Evolutionary conservation across 345 rosid species (phyloP).

Genomic region (Brassica nigra): DNA sequence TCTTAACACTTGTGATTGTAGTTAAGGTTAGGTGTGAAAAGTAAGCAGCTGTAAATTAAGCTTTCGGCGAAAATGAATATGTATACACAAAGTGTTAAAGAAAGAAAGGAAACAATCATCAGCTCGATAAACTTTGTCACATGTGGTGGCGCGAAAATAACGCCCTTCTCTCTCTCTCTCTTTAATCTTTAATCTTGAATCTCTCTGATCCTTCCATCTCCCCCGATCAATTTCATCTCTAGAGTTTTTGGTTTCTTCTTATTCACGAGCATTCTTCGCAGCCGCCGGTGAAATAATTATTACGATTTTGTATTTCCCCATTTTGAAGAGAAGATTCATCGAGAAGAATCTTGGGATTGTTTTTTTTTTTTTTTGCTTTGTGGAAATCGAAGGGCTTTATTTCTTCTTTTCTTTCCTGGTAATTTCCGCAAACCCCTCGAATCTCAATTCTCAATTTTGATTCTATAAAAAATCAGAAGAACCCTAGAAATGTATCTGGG

Average conservation of each 20-base stretch:
- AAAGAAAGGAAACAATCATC: background rate
- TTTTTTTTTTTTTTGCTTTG: too few relatives aligned
- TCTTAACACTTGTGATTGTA: slow-evolving; percentile 18
- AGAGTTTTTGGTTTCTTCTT: slow-evolving; percentile 28
- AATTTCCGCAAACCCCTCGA: background rate
- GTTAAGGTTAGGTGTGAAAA: slow-evolving; percentile 13
- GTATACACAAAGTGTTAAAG: background rate
- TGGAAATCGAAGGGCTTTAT: background rate
- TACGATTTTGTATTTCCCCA: background rate
- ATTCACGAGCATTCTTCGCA: too few relatives aligned
- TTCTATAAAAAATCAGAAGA: too few relatives aligned
- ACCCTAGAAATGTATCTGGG: too few relatives aligned
- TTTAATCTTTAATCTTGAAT: background rate
- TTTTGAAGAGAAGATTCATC: background rate
- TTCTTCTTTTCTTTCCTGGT: background rate
- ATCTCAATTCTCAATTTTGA: too few relatives aligned
- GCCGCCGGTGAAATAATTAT: too few relatives aligned
- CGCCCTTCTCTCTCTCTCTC: slow-evolving; percentile 42
- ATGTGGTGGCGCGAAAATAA: slow-evolving; percentile 86
- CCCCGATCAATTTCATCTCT: slow-evolving; percentile 19
- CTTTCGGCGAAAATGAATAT: slow-evolving; percentile 32
- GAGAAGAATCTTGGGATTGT: background rate
- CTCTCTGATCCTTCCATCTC: slow-evolving; percentile 24
- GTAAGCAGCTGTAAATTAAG: slow-evolving; percentile 9
- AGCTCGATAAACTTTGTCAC: background rate